phyloP scores from a whole-genome alignment of 2,329 filamentous ascomycete species.

The Claviceps lovelessii region DNA sequence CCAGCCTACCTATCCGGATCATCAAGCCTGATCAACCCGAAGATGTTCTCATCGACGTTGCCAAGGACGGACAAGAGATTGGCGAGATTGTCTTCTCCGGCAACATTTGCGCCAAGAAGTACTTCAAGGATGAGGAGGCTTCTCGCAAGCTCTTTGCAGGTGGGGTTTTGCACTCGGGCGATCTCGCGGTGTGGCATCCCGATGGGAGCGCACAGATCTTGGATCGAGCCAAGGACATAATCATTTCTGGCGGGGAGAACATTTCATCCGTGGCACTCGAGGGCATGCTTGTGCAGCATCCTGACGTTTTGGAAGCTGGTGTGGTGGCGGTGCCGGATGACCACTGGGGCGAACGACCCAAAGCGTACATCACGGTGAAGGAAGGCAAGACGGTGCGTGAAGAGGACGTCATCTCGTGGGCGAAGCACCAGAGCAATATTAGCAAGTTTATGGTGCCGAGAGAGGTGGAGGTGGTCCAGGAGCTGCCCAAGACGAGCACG shows the following conservation, averaged over 20 bases:
- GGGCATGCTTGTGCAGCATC: constrained; percentile 75
- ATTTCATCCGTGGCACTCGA: constrained; percentile 91
- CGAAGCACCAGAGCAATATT: constrained; percentile 64
- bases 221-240: constrained; percentile 93
- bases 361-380: constrained; percentile 79
- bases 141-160: constrained; percentile 79
- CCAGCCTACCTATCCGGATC: constrained; percentile 64
- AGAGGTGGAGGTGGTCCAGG: constrained; percentile 63
- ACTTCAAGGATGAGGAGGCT: constrained; percentile 79
- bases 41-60: constrained; percentile 34
- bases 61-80: constrained; percentile 33
- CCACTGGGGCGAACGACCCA: constrained; percentile 92
- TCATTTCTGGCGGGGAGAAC: constrained; percentile 94
- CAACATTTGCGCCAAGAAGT: constrained; percentile 84
- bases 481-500: constrained; percentile 92
- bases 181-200: constrained; percentile 83
- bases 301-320: constrained; percentile 77
- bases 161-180: constrained; percentile 75
- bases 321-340: constrained; percentile 78
- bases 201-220: constrained; percentile 86
- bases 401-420: constrained; percentile 71
- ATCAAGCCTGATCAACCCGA: constrained; percentile 65
- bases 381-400: constrained; percentile 33
- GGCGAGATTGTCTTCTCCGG: constrained; percentile 64
- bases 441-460: constrained; percentile 77